Base-by-base conservation (phyloP, 306 rosid species). In the Rosa chinensis region DNA sequence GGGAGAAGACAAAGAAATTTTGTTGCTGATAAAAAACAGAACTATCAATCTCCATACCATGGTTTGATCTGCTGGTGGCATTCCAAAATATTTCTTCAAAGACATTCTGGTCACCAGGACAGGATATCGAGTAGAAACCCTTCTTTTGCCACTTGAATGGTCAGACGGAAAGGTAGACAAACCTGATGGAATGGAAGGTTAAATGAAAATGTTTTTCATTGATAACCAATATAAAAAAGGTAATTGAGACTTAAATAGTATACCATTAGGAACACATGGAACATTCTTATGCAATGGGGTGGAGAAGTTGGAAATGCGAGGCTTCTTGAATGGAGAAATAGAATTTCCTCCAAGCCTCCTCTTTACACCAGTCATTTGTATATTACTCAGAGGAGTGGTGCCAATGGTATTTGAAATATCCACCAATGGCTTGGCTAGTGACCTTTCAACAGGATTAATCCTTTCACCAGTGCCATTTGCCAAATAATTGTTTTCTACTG, bases 301-400 rank as follows among this genome's bases (percentile, higher is more conserved):
- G 62, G 90, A 77, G 79, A 77, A 80, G 49, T 90, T 85, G 71
- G 89, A 86, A 70, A 64, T 79, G 16, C 97, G 97, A 49, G 97
- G 99, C 87, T 50, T 90, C 89, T 92, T 94, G 75, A 94, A 94
- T 43, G 97, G 88, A 87, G 99, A 89, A 78, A 75, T 66, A 35
- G 83, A 85, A 76, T 35, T 80, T 80, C 77, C 79, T 79, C 81
- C 93, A 85, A 86, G 78, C 81, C 86, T 91, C 89, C 93, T 88
- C 86, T 88, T 92, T 66, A 83, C 89, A 70, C 80, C 49, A 45
- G 59, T 44, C 63, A 67, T 80, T 50, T 82, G 84, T 28, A 71
- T 82, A 80, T 55, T 72, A 68, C 76, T 84, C 76, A 79, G 71
- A 72, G 82, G 50, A 70, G 37, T 37, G 61, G 84, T 66, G 76